A percentile compares a stretch with the other conserved stretches of the same genome.
These are phyloP conservation scores for Cryptosporidium sp. DNA, from an alignment of 169 alveolate genomes.

Conservation along the genomic window DNA sequence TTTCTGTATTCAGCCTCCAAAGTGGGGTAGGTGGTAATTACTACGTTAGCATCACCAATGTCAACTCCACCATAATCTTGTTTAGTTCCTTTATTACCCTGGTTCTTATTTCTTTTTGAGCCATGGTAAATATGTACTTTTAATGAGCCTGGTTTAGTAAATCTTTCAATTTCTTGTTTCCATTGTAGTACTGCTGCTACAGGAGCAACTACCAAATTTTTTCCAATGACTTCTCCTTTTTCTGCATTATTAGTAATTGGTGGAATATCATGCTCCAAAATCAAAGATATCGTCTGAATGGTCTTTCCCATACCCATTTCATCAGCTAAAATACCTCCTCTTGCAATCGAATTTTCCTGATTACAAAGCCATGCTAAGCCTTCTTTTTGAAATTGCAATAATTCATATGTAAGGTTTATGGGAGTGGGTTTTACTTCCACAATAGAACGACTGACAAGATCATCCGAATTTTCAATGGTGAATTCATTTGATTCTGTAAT, in stretches of 20 bases:
- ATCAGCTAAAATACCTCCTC: constrained; percentile 87
- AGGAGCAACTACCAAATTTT: constrained; percentile 84
- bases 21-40: constrained; percentile 84
- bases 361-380: constrained; percentile 86
- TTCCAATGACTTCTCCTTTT: constrained; percentile 76
- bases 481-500: constrained; percentile 10
- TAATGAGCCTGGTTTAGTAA: constrained; percentile 78
- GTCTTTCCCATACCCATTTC: constrained; percentile 91
- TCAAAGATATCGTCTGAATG: constrained; percentile 81
- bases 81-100: constrained; percentile 21
- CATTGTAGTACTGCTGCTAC: constrained; percentile 87
- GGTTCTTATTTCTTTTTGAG: constrained; percentile 54
- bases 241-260: constrained; percentile 21
- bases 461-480: constrained; percentile 12
- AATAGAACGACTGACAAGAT: constrained; percentile 19
- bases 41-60: constrained; percentile 85
- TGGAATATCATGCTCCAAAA: constrained; percentile 79
- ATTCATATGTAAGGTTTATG: constrained; percentile 73
- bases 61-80: constrained; percentile 80
- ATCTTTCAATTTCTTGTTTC: constrained; percentile 83
- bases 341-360: constrained; percentile 81
- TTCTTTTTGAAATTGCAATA: constrained; percentile 79
- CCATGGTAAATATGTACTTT: constrained; percentile 84
- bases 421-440: constrained; percentile 63
- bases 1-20: constrained; percentile 82